Conservation (phyloP, 2,329 filamentous ascomycete species). For the Colletotrichum cuscutae region DNA sequence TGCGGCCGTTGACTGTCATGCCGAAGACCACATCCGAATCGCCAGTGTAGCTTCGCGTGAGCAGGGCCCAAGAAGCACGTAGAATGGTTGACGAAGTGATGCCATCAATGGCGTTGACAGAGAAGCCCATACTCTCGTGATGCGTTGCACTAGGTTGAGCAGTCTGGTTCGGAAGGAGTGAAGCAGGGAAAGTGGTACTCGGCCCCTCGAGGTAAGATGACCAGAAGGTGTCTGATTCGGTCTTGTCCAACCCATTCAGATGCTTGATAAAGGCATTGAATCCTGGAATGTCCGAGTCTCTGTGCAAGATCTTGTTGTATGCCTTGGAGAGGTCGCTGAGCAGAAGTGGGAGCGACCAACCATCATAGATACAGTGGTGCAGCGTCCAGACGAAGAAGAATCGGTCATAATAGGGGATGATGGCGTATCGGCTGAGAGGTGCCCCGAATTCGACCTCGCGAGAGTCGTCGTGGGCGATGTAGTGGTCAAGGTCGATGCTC, state of each 20-base stretch:
- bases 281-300: neutral
- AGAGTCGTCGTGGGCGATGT: neutral
- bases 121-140: neutral
- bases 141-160: neutral
- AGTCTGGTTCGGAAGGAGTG: neutral
- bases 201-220: neutral
- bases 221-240: neutral
- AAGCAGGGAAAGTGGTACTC: neutral
- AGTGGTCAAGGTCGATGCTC: neutral
- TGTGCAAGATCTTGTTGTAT: neutral
- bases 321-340: slow-evolving; percentile 13
- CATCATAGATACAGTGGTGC: slow-evolving; percentile 18
- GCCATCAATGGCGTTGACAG: neutral
- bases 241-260: neutral
- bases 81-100: slow-evolving; percentile 11
- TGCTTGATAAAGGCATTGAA: neutral
- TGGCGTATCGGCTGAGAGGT: neutral
- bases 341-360: neutral
- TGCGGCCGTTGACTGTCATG: slow-evolving; percentile 41
- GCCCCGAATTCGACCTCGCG: neutral
- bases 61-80: slow-evolving; percentile 42
- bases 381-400: slow-evolving; percentile 37
- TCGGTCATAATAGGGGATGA: neutral
- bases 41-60: slow-evolving; percentile 49
- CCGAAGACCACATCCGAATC: slow-evolving; percentile 41